Conservation (phyloP, 106 monocot species). For the Ottelia alismoides region DNA sequence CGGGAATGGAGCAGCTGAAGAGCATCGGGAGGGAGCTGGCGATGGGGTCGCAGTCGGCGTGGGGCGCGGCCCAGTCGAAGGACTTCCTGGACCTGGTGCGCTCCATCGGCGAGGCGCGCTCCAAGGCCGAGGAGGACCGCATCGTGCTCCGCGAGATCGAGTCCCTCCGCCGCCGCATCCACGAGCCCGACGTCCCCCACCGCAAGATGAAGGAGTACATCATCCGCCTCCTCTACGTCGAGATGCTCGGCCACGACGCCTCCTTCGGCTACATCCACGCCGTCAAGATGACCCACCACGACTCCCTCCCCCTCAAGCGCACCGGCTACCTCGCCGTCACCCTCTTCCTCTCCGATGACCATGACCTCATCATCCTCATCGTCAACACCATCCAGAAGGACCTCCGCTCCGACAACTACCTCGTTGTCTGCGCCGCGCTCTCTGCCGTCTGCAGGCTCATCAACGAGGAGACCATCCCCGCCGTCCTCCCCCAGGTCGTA, state of each 20-base stretch:
- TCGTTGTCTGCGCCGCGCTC: conserved; percentile 78
- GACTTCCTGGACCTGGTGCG: conserved; percentile 98
- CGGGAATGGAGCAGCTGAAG: conserved; percentile 98
- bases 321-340: conserved; percentile 96
- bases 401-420: conserved; percentile 75
- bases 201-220: conserved; percentile 96
- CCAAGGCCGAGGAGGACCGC: conserved; percentile 98
- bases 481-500: conserved; percentile 92
- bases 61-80: conserved; percentile 57
- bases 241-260: conserved; percentile 99
- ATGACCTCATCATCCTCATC: conserved; percentile 90
- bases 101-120: conserved; percentile 91
- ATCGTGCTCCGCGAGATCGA: conserved; percentile 86
- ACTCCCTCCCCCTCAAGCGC: conserved; percentile 60
- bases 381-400: conserved; percentile 99
- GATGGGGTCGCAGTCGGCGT: conserved; percentile 90
- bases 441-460: conserved; percentile 80
- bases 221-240: conserved; percentile 81
- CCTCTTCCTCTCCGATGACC: conserved; percentile 81
- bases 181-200: conserved; percentile 77
- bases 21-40: conserved; percentile 96
- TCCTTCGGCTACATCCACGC: conserved; percentile 98
- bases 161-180: conserved; percentile 60
- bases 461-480: conserved; percentile 96
- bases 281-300: conserved; percentile 97